Conservation (phyloP, 192 early-diverging fungal species). For the Coemansia reversa region DNA sequence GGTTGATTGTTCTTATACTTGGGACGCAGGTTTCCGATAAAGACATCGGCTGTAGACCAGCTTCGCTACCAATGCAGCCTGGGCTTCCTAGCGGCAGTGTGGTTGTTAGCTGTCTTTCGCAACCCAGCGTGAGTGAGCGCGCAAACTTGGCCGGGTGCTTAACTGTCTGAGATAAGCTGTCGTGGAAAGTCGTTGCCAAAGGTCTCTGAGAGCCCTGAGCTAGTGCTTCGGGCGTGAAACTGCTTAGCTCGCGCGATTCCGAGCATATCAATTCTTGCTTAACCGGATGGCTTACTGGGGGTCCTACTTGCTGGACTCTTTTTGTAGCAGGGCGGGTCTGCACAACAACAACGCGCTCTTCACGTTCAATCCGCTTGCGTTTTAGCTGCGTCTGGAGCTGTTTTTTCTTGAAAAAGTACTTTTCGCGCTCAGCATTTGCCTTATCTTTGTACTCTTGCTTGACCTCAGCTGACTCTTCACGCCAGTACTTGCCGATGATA, state of each 20-base stretch:
- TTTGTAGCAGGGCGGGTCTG: constrained; percentile 7
- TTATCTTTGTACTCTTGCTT: constrained; percentile 20
- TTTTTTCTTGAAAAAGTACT: constrained; percentile 51
- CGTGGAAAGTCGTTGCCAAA: constrained; percentile 3
- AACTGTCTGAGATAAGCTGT: neutral
- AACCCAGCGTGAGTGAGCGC: constrained; percentile 15
- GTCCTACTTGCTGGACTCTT: neutral
- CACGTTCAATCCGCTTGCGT: constrained; percentile 28
- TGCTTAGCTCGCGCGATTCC: constrained; percentile 25
- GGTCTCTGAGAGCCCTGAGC: constrained; percentile 9
- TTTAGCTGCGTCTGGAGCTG: constrained; percentile 21
- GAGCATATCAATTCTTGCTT: constrained; percentile 9
- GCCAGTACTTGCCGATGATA: constrained; percentile 40
- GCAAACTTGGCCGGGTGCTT: constrained; percentile 3
- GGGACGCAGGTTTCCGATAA: neutral
- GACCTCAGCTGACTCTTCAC: constrained; percentile 18
- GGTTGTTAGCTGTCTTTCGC: neutral
- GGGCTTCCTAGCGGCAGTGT: neutral
- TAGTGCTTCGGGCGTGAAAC: constrained; percentile 36
- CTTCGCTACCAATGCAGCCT: neutral
- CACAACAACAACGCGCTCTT: constrained; percentile 6
- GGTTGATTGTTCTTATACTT: constrained; percentile 6
- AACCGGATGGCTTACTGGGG: neutral
- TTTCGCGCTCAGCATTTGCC: constrained; percentile 23
- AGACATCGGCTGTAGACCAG: neutral